A percentile compares a stretch with the other conserved stretches of the same genome.
Evolutionary conservation across 768 basidiomycete species (phyloP).

Genomic region (Lanmaoa pseudosensibilis): DNA sequence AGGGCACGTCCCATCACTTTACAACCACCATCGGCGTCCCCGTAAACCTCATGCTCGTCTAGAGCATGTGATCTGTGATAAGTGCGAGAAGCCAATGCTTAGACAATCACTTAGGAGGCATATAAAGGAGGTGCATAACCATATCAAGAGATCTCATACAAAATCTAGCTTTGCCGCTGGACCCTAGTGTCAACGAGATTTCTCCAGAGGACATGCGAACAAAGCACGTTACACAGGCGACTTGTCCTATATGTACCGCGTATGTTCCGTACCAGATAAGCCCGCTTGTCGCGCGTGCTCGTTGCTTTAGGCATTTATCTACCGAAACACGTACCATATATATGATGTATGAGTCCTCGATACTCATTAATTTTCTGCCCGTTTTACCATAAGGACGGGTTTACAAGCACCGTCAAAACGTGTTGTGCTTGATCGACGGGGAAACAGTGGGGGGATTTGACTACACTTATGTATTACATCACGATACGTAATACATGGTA

Average conservation of each 20-base stretch:
- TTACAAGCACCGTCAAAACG: neutral
- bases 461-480: neutral
- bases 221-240: neutral
- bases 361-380: conserved; percentile 1
- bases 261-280: neutral
- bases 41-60: neutral
- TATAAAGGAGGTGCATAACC: conserved; percentile 18
- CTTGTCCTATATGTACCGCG: neutral
- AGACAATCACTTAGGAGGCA: conserved; percentile 21
- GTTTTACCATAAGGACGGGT: neutral
- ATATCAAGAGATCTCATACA: conserved; percentile 13
- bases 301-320: neutral
- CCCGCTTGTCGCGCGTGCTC: neutral
- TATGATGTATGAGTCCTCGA: neutral
- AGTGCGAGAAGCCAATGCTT: conserved; percentile 17
- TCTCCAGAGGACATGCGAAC: conserved; percentile 4
- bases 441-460: too few relatives aligned
- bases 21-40: neutral
- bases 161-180: neutral
- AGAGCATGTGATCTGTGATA: neutral
- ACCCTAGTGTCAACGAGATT: neutral
- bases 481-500: neutral
- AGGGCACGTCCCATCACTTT: conserved; percentile 2
- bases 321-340: neutral
- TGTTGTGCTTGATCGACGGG: conserved; percentile 1